Conservation (phyloP, 208 protist genomes). For the Trypanosoma theileri region DNA sequence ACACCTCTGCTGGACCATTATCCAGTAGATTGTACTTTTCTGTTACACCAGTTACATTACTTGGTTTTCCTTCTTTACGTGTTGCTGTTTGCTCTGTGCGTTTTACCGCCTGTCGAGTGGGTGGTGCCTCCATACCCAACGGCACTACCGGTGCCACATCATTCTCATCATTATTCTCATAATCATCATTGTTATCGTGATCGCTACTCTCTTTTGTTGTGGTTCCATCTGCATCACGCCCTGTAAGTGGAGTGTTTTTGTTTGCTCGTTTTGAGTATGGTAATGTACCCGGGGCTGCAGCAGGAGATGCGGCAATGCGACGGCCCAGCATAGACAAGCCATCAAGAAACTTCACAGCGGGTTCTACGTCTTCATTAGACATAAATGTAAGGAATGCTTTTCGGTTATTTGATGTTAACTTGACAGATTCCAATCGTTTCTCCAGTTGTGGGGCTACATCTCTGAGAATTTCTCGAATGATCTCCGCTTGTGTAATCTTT, state of each 20-base stretch:
- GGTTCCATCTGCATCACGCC: not conserved
- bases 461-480: slow-evolving; percentile 85
- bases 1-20: slow-evolving; percentile 70
- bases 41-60: slow-evolving; percentile 60
- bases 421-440: slow-evolving; percentile 82
- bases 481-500: slow-evolving; percentile 82
- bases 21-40: slow-evolving; percentile 86
- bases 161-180: slow-evolving; percentile 5
- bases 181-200: slow-evolving; percentile 7
- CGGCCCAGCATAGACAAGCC: slow-evolving; percentile 83
- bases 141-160: slow-evolving; percentile 37
- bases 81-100: not conserved
- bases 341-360: slow-evolving; percentile 81
- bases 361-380: slow-evolving; percentile 59
- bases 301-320: slow-evolving; percentile 59
- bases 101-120: not conserved
- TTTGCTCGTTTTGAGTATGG: slow-evolving; percentile 54
- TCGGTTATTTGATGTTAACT: slow-evolving; percentile 90
- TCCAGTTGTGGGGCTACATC: slow-evolving; percentile 87
- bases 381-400: slow-evolving; percentile 90
- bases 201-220: not conserved
- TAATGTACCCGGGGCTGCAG: slow-evolving; percentile 78
- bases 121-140: slow-evolving; percentile 38
- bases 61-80: not conserved
- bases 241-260: slow-evolving; percentile 20